A percentile compares a stretch with the other conserved stretches of the same genome.
Conservation (phyloP, 2,329 filamentous ascomycete species). For the Penicillium decumbens region DNA sequence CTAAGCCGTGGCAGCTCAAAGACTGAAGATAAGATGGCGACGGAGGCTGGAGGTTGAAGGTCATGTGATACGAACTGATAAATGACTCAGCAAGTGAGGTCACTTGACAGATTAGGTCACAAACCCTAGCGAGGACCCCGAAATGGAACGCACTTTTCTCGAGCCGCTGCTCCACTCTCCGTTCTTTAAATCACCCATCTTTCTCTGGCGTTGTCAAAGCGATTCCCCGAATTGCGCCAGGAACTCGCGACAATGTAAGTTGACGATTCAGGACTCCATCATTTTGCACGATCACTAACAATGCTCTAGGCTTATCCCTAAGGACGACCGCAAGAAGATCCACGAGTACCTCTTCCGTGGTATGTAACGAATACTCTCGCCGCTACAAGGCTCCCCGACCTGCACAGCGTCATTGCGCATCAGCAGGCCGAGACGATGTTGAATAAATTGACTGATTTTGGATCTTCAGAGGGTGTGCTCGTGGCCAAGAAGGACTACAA, state of each 20-base stretch:
- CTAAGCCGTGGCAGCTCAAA: neutral
- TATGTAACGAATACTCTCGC: slow-evolving; percentile 41
- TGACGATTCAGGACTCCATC: slow-evolving; percentile 3
- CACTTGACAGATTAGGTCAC: slow-evolving; percentile 21
- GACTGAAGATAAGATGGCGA: slow-evolving; percentile 18
- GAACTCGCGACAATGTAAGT: slow-evolving; percentile 52
- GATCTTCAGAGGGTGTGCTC: slow-evolving; percentile 65
- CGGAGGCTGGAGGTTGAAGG: slow-evolving; percentile 1
- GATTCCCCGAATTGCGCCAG: slow-evolving; percentile 52
- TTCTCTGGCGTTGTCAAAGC: slow-evolving; percentile 45
- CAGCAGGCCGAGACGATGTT: neutral
- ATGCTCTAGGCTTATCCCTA: slow-evolving; percentile 82
- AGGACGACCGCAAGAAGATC: slow-evolving; percentile 99
- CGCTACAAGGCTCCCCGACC: slow-evolving; percentile 19
- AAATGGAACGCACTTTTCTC: slow-evolving; percentile 39
- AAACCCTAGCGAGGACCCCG: slow-evolving; percentile 28
- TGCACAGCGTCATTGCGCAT: slow-evolving; percentile 1
- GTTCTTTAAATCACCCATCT: slow-evolving; percentile 37
- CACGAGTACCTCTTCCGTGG: slow-evolving; percentile 99
- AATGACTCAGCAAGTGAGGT: slow-evolving; percentile 2
- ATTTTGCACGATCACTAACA: slow-evolving; percentile 13
- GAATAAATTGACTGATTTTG: slow-evolving; percentile 13
- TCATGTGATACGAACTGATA: neutral
- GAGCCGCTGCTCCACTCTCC: slow-evolving; percentile 31
- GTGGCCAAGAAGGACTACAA: slow-evolving; percentile 99